Evolutionary conservation across 2,329 filamentous ascomycete species (phyloP), one percentile per base, ranked within the genome.

Genomic region (Diaporthe amygdali): DNA sequence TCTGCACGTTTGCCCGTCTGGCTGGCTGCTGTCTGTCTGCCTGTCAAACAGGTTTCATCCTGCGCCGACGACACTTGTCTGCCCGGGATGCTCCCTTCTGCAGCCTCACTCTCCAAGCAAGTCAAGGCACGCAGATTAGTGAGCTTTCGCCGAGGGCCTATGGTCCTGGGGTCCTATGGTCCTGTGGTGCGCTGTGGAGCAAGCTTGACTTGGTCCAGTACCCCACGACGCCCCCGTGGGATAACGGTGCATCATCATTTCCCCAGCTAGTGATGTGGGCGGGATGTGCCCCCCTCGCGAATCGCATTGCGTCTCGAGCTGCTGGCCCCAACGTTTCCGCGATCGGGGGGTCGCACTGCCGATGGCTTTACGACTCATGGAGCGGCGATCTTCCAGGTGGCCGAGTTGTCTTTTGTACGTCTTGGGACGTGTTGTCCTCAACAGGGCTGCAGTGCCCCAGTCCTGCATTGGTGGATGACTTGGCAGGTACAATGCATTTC

Each of bases 211-310:
- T 66, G 39, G 39, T 22, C 49, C 46, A 41, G 15, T 41, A 49
- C 69, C 69, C 63, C 69, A 67, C 63, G 69, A 37, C 47, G 52
- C 44, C 64, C 44, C 37, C 55, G 46, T 61, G 25, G 20, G 52
- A 47, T 47, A 20, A 27, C 39, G 30, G 59, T 30, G 22, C 51
- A 68, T 66, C 55, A 32, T 69, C 46, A 69, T 69, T 68, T 61
- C 52, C 52, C 63, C 69, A 68, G 27, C 46, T 44, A 39, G 41
- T 20, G 12, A 47, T 25, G 59, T 34, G 59, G 39, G 25, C 39
- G 37, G 39, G 55, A 61, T 61, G 55, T 44, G 41, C 25, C 12
- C 6, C 55, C 32, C 7, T 63, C 56, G 56, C 56, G 56, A 63
- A 63, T 63, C 39, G 39, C 22, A 32, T 3, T 46, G 27, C 56